Evolutionary conservation across 768 basidiomycete species (phyloP).

Genomic region (Clavulina sp.): DNA sequence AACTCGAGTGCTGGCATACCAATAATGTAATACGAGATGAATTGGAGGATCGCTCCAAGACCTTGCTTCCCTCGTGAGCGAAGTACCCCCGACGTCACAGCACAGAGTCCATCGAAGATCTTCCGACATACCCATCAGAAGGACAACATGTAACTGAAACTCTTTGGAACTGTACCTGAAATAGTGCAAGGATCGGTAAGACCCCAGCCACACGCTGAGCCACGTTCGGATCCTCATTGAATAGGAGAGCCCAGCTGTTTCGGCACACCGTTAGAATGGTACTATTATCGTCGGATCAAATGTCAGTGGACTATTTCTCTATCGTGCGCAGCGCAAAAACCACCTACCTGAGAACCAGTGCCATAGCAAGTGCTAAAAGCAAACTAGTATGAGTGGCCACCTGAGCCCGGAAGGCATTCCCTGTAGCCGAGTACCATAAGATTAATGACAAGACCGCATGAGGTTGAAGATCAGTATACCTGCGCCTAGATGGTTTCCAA

Average conservation of each 20-base stretch:
- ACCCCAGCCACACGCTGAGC: constrained; percentile 47
- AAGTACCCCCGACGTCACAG: not conserved
- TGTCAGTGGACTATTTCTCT: constrained; percentile 1
- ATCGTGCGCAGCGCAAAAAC: constrained; percentile 1
- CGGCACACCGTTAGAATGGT: constrained; percentile 43
- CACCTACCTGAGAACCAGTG: constrained; percentile 43
- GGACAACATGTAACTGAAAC: too few species aligned
- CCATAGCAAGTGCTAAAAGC: constrained; percentile 45
- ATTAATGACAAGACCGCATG: not conserved
- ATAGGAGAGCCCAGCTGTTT: constrained; percentile 50
- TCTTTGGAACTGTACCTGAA: constrained; percentile 25
- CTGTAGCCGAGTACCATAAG: constrained; percentile 6
- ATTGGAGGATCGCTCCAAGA: not conserved
- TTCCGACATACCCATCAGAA: too few species aligned
- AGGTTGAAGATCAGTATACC: not conserved
- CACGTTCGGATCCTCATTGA: constrained; percentile 47
- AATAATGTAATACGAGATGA: not conserved
- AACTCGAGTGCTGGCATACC: not conserved
- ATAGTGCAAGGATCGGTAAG: constrained; percentile 43
- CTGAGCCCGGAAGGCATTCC: constrained; percentile 52
- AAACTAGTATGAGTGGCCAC: constrained; percentile 49
- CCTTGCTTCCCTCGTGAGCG: not conserved
- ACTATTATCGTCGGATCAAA: too few species aligned
- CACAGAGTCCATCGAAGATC: not conserved
- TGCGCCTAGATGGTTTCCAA: constrained; percentile 81